Conservation (phyloP, 139 green algal species). For the Chlorella sp. region DNA sequence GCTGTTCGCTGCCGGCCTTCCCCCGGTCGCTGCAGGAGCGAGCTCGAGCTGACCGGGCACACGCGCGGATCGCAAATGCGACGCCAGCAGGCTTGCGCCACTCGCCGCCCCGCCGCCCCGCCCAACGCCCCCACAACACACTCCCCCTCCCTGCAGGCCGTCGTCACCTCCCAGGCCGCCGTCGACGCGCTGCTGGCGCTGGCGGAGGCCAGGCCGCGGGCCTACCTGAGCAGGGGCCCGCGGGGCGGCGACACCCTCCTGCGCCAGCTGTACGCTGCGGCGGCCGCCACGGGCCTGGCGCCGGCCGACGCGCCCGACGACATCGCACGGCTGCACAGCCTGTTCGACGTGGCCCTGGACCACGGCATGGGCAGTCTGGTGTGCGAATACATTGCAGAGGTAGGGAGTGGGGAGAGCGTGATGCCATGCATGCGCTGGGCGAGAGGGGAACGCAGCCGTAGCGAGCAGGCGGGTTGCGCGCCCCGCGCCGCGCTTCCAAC, state of each 20-base stretch:
- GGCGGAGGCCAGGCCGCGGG: slow-evolving; percentile 1
- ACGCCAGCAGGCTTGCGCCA: no score
- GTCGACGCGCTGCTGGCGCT: slow-evolving; percentile 6
- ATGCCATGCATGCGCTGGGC: no score
- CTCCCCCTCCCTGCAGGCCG: no score
- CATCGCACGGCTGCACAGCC: slow-evolving; percentile 20
- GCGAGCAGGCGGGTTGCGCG: not conserved
- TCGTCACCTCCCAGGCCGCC: not conserved
- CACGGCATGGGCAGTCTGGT: slow-evolving; percentile 55
- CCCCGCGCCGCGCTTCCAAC: not conserved
- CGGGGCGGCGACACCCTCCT: not conserved
- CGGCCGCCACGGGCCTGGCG: not conserved
- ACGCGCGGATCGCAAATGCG: no score
- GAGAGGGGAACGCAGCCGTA: not conserved
- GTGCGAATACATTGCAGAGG: slow-evolving; percentile 63
- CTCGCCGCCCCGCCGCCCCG: no score
- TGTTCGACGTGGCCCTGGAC: slow-evolving; percentile 47
- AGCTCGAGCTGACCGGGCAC: no score
- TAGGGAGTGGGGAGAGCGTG: slow-evolving; percentile 16
- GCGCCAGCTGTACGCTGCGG: slow-evolving; percentile 13
- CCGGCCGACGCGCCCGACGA: slow-evolving; percentile 6
- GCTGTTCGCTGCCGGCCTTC: no score
- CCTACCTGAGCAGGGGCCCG: slow-evolving; percentile 2
- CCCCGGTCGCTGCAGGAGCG: no score
- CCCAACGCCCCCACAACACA: no score